Base-by-base conservation (phyloP, 1,284 basidiomycete species). In the Cryptococcus deneoformans region DNA sequence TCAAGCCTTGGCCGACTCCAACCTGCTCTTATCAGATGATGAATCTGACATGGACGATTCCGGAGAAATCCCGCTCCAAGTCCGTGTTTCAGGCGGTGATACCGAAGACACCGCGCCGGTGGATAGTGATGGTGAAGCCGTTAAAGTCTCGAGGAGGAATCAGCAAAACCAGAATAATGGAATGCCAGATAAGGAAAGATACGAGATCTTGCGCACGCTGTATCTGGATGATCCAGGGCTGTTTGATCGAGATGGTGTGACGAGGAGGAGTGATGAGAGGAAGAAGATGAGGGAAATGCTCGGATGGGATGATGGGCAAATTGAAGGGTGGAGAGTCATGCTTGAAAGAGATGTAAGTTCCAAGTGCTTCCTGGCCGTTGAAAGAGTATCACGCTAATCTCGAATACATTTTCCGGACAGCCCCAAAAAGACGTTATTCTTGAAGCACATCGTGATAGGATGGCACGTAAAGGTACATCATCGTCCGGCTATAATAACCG, bases 271-370 rank as follows among this genome's bases (percentile, higher is more conserved):
- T 55, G 85, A 87, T 65, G 80, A 80, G 0, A 80, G 92, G 38
- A 79, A 78, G 6, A 84, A 86, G 52, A 78, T 94, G 58, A 84
- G 82, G 65, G 79, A 82, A 20, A 81, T 83, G 62, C 91, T 88
- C 40, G 85, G 86, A 82, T 67, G 67, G 67, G 60, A 63, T 12
- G 86, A 94, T 70, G 86, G 87, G 63, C 90, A 92, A 70, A 85
- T 93, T 36, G 90, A 94, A 73, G 91, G 90, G 0, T 94, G 91
- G 90, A 82, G 75, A 57, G 85, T 88, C 55, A 90, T 93, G 87
- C 77, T 94, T 52, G 91, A 94, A 58, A 79, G 86, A 66, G 86
- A 91, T 66, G 90, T 92, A 70, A 64, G 87, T 79, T 46, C 2
- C 20, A 20, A 20, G 20, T 20, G 20, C 20, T 20, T 20, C 20